Percentiles rank a stretch among this genome's conserved stretches.
Conservation (phyloP, 306 rosid genomes). For the Vigna nakashimae region DNA sequence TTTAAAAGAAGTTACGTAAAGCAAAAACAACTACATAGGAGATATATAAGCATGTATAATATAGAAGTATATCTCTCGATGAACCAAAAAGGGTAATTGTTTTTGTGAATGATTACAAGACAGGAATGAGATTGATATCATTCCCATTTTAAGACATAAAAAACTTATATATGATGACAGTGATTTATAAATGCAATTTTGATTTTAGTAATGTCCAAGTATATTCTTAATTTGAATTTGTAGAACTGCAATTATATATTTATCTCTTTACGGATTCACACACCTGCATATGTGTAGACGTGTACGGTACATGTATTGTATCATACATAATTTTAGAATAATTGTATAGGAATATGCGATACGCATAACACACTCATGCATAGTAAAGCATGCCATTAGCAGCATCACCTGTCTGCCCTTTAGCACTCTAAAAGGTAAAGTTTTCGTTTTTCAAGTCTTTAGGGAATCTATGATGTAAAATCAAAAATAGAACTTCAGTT, state of each 20-base stretch:
- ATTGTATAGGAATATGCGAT: background rate
- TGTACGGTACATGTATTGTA: background rate
- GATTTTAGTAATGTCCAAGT: background rate
- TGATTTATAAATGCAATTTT: background rate
- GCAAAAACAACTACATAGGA: background rate
- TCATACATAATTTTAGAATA: background rate
- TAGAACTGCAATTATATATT: background rate
- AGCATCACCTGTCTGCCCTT: background rate
- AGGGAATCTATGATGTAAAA: background rate
- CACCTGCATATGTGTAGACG: background rate
- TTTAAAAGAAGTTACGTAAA: background rate
- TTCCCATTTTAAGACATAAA: background rate
- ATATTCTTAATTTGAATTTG: background rate
- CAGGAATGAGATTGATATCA: background rate
- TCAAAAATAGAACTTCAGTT: slow-evolving; percentile 29
- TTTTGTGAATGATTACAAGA: background rate
- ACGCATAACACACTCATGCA: background rate
- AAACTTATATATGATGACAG: background rate
- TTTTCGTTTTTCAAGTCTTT: slow-evolving; percentile 1
- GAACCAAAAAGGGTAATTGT: background rate
- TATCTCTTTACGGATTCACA: background rate
- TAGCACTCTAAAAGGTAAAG: background rate
- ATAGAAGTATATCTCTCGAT: background rate
- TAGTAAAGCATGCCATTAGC: background rate
- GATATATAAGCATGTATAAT: background rate